phyloP scores from a whole-genome alignment of 2,329 filamentous ascomycete species.

The Cordyceps javanica region DNA sequence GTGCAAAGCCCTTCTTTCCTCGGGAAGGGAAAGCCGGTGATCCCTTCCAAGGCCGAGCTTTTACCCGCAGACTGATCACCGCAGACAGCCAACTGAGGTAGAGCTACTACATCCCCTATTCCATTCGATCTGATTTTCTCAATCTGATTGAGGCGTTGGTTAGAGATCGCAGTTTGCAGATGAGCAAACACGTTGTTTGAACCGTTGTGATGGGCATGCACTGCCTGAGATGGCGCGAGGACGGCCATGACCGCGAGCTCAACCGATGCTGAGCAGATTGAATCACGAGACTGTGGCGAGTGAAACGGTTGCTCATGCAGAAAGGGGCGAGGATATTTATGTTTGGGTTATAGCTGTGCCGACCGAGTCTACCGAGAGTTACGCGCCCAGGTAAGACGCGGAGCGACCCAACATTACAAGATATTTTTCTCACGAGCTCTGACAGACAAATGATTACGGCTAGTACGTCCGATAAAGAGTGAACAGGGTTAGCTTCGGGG shows the following conservation, averaged over 20 bases:
- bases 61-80: constrained; percentile 52
- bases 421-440: background rate
- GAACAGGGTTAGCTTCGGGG: background rate
- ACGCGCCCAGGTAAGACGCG: background rate
- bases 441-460: background rate
- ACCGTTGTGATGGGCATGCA: background rate
- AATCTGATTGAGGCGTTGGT: constrained; percentile 28
- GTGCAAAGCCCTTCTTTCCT: constrained; percentile 46
- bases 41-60: constrained; percentile 50
- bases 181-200: background rate
- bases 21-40: constrained; percentile 50
- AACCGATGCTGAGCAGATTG: background rate
- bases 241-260: background rate
- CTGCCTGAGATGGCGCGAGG: background rate
- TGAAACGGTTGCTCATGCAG: background rate
- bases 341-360: background rate
- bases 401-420: background rate
- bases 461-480: background rate
- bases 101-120: background rate
- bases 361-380: background rate
- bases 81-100: constrained; percentile 47
- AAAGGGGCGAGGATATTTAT: background rate
- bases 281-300: background rate
- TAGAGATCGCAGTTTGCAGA: constrained; percentile 15
- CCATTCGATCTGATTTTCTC: background rate